Percentiles rank a stretch among this genome's conserved stretches.
Evolutionary conservation across 805 yeast species (phyloP).

Genomic region (Monosporozyma siamensis): DNA sequence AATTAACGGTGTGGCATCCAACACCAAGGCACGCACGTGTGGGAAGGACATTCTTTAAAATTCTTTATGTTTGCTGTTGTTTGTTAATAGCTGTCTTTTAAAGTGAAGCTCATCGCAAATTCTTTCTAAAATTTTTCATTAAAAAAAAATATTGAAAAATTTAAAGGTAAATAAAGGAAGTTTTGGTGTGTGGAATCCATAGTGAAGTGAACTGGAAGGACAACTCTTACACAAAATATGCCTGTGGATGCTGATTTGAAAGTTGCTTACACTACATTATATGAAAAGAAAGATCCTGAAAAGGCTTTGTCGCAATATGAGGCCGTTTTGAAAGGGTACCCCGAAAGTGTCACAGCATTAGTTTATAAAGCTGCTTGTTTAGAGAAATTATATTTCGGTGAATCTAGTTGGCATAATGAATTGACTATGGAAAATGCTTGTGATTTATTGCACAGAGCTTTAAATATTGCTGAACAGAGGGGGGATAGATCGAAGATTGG

Average conservation of each 20-base stretch:
- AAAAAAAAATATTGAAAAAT: background rate
- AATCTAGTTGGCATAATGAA: slow-evolving; percentile 36
- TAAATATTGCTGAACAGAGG: slow-evolving; percentile 33
- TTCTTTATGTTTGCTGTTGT: background rate
- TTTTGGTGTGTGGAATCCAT: no score
- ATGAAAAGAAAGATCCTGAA: slow-evolving; percentile 37
- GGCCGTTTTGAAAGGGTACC: slow-evolving; percentile 34
- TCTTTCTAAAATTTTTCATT: background rate
- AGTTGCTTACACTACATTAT: slow-evolving; percentile 35
- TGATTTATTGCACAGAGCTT: slow-evolving; percentile 31
- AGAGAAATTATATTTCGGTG: slow-evolving; percentile 34
- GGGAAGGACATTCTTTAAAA: slow-evolving; percentile 5
- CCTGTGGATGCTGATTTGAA: slow-evolving; percentile 31
- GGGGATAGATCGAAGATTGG: slow-evolving; percentile 42
- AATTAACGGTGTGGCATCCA: slow-evolving; percentile 94
- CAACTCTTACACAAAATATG: no score
- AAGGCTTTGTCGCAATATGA: slow-evolving; percentile 37
- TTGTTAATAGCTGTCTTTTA: background rate
- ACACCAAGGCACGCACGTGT: slow-evolving; percentile 50
- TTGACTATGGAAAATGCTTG: slow-evolving; percentile 36
- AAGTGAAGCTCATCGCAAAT: background rate
- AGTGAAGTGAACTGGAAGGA: no score
- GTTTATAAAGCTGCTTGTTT: slow-evolving; percentile 42
- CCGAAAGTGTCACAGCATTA: slow-evolving; percentile 39
- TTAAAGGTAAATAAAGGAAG: background rate